Conservation (phyloP, 2,329 filamentous ascomycete genomes). For the Botrytis aclada region DNA sequence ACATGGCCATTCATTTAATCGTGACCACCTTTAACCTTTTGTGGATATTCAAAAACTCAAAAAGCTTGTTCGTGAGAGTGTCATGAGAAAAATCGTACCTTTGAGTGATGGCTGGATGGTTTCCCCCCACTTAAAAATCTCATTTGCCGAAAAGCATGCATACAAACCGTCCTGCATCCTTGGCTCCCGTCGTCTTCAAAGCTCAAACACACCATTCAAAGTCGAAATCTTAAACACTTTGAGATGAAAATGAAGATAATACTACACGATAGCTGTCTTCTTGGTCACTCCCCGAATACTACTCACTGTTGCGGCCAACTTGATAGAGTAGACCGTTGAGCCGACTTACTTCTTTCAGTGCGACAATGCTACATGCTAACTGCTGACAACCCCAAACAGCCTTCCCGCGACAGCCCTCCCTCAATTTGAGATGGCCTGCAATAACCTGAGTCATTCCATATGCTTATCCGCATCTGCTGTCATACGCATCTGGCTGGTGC, state of each 20-base stretch:
- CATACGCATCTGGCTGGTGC: constrained; percentile 12
- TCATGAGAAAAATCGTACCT: constrained; percentile 1
- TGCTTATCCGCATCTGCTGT: constrained; percentile 17
- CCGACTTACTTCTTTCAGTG: constrained; percentile 2
- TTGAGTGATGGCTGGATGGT: background rate
- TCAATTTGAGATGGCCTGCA: constrained; percentile 7
- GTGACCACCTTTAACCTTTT: background rate
- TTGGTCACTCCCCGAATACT: background rate
- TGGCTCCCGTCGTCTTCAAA: constrained; percentile 10
- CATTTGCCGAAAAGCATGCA: constrained; percentile 16
- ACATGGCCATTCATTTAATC: background rate
- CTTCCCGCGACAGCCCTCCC: constrained; percentile 5
- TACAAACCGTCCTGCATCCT: constrained; percentile 10
- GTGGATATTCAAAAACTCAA: background rate
- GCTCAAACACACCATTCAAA: background rate
- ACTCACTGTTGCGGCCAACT: background rate
- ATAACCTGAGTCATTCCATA: constrained; percentile 18
- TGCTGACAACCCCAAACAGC: constrained; percentile 11
- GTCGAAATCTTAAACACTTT: background rate
- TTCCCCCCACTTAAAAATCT: constrained; percentile 11
- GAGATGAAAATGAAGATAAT: background rate
- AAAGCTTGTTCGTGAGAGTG: constrained; percentile 9
- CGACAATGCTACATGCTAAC: background rate
- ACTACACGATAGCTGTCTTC: background rate
- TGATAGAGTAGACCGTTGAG: background rate